Conservation (phyloP, 202 grass and related monocot genomes). For the Digitaria exilis region DNA sequence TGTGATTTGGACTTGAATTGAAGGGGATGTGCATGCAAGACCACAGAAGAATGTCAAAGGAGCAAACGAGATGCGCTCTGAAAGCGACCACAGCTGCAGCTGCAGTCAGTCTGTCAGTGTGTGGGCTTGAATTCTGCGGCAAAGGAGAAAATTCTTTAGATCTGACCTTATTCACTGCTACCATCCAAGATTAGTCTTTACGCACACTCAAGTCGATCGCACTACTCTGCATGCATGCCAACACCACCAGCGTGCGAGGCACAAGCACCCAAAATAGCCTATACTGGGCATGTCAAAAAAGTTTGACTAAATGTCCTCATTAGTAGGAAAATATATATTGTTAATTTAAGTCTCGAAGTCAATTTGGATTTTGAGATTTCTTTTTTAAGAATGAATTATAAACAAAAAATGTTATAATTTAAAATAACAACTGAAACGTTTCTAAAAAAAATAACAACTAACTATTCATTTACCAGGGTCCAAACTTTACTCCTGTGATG, state of each 20-base stretch:
- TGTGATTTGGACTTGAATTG: slow-evolving; percentile 50
- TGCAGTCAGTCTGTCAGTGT: slow-evolving; percentile 19
- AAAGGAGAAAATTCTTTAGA: slow-evolving; percentile 18
- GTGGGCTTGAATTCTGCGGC: slow-evolving; percentile 38
- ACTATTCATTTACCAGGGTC: background rate
- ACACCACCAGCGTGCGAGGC: background rate
- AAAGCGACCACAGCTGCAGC: slow-evolving; percentile 39
- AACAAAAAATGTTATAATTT: background rate
- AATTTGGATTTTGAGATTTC: background rate
- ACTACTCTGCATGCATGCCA: slow-evolving; percentile 10
- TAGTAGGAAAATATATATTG: background rate
- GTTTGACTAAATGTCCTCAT: background rate
- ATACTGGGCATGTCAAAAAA: background rate
- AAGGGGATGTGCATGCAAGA: slow-evolving; percentile 34
- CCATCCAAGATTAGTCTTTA: slow-evolving; percentile 56
- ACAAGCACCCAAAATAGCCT: background rate
- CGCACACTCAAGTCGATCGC: slow-evolving; percentile 35
- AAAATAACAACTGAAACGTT: no score
- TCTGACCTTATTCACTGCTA: slow-evolving; percentile 44
- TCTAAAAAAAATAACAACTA: no score
- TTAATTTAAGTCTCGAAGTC: background rate
- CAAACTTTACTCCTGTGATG: background rate
- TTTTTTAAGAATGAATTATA: background rate
- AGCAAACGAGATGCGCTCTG: slow-evolving; percentile 20
- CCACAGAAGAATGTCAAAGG: slow-evolving; percentile 49